Evolutionary conservation across 805 yeast species (phyloP).

Genomic region (Ogataea nitratoaversa): DNA sequence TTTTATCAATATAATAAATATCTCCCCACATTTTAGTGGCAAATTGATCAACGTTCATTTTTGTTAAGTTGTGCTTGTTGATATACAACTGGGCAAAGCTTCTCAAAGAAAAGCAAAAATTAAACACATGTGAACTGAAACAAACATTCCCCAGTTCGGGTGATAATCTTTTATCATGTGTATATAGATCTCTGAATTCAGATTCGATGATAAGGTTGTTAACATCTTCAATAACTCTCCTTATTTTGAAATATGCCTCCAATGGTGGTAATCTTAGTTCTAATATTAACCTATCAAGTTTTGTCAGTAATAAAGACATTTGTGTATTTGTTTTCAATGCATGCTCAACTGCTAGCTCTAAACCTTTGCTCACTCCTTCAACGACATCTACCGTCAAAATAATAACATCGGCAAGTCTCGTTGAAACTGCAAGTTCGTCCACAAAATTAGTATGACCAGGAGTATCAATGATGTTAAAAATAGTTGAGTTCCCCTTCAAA

Average conservation of each 20-base stretch:
- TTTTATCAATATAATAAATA: slow-evolving; percentile 46
- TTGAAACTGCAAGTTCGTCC: slow-evolving; percentile 64
- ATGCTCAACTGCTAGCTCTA: slow-evolving; percentile 48
- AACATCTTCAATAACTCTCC: slow-evolving; percentile 56
- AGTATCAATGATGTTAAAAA: slow-evolving; percentile 68
- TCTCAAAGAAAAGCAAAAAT: slow-evolving; percentile 60
- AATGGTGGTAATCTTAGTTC: slow-evolving; percentile 73
- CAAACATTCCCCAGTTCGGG: slow-evolving; percentile 66
- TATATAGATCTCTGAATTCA: slow-evolving; percentile 20
- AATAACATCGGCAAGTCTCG: slow-evolving; percentile 60
- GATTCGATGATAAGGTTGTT: slow-evolving; percentile 46
- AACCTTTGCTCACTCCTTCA: slow-evolving; percentile 70
- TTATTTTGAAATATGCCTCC: slow-evolving; percentile 69
- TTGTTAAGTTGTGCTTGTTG: slow-evolving; percentile 25
- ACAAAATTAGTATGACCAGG: slow-evolving; percentile 90
- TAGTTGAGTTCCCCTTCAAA: slow-evolving; percentile 48
- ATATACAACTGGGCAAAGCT: slow-evolving; percentile 59
- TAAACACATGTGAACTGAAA: slow-evolving; percentile 65
- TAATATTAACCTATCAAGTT: slow-evolving; percentile 78
- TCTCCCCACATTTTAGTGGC: slow-evolving; percentile 75
- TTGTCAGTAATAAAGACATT: slow-evolving; percentile 64
- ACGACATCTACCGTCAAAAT: slow-evolving; percentile 75
- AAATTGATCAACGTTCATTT: slow-evolving; percentile 37
- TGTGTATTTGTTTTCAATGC: slow-evolving; percentile 48
- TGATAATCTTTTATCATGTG: slow-evolving; percentile 37